Evolutionary conservation across 2,329 filamentous ascomycete species (phyloP), one percentile per base, ranked within the genome.

Genomic region (Laburnicola sp.): DNA sequence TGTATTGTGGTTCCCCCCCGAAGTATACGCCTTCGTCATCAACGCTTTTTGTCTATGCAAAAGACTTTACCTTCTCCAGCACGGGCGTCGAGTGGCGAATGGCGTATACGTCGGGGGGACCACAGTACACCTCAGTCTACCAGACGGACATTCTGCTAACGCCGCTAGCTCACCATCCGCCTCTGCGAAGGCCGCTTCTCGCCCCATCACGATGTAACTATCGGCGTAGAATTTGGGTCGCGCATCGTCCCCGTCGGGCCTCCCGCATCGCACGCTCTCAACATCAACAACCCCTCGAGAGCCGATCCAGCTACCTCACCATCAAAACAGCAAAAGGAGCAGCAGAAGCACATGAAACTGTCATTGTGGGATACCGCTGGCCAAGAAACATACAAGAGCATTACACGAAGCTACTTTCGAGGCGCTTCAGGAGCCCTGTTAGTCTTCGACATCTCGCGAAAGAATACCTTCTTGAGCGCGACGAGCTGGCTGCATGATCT

Each of bases 171-270:
- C 63, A 96, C 92, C 50, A 92, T 97, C 72, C 90, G 93, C 58
- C 89, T 97, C 58, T 97, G 93, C 78, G 93, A 97, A 81, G 92
- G 92, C 65, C 90, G 93, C 73, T 97, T 97, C 80, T 91, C 89
- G 48, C 84, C 89, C 48, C 89, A 94, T 72, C 93, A 97, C 82
- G 92, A 97, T 80, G 93, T 97, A 62, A 97, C 93, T 59, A 97
- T 97, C 69, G 92, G 92, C 62, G 92, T 97, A 58, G 93, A 97
- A 73, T 97, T 97, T 73, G 93, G 93, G 66, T 95, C 89, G 44
- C 86, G 91, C 67, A 93, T 96, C 70, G 89, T 96, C 48, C 88
- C 92, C 50, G 92, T 96, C 62, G 91, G 91, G 1, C 90, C 90
- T 26, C 91, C 91, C 3, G 87, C 91, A 26, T 85, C 82, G 26